A percentile compares a stretch with the other conserved stretches of the same genome.
Conservation (phyloP, 345 rosid genomes). For the Brassica nigra region DNA sequence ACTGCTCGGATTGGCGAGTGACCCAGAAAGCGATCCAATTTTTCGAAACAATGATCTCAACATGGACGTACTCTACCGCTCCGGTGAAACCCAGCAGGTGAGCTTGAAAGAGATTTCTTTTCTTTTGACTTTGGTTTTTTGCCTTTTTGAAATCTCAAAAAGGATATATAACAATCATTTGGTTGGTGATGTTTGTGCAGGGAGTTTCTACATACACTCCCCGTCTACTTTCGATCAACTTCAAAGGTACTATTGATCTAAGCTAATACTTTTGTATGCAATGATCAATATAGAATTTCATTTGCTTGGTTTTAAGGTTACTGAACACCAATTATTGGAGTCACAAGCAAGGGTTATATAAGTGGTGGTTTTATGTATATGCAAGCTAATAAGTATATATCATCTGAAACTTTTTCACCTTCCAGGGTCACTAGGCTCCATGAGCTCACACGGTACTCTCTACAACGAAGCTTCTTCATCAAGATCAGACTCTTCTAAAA, state of each 20-base stretch:
- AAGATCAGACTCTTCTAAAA: slow-evolving; percentile 48
- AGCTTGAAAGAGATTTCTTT: background rate
- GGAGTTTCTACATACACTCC: slow-evolving; percentile 81
- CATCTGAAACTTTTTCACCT: slow-evolving; percentile 6
- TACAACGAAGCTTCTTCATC: slow-evolving; percentile 49
- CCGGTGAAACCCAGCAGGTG: slow-evolving; percentile 82
- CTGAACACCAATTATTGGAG: background rate
- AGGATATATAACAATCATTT: too few relatives aligned
- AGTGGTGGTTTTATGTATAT: background rate
- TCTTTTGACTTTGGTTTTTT: slow-evolving; percentile 16
- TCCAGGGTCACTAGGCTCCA: slow-evolving; percentile 84
- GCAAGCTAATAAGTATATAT: background rate
- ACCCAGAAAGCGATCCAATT: slow-evolving; percentile 63
- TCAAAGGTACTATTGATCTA: slow-evolving; percentile 58
- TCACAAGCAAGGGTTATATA: background rate
- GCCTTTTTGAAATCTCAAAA: background rate
- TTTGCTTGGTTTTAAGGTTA: background rate
- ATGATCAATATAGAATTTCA: background rate
- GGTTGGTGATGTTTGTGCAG: too few relatives aligned
- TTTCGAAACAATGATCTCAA: slow-evolving; percentile 60
- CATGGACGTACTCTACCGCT: slow-evolving; percentile 82
- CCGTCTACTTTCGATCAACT: slow-evolving; percentile 70
- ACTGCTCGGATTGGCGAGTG: slow-evolving; percentile 77
- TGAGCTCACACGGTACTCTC: slow-evolving; percentile 72
- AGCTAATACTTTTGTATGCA: background rate